Base-by-base conservation (phyloP, 2,329 filamentous ascomycete genomes). In the Penicillium sp. region DNA sequence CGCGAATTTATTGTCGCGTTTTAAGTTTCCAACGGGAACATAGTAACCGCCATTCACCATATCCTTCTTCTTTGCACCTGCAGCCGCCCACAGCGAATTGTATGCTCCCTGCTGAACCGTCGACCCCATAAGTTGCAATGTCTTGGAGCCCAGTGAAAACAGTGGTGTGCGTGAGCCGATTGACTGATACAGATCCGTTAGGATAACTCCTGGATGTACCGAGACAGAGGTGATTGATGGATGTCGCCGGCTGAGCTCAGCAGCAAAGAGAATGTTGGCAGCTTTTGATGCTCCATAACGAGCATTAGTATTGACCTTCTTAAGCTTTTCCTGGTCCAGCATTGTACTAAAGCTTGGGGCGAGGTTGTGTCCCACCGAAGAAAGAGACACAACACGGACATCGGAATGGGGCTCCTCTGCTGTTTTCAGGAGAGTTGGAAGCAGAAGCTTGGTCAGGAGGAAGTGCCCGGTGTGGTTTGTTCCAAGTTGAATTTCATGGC, bases 191-290 rank as follows among this genome's bases (percentile, higher is more conserved):
- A 76, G 50, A 46, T 72, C 66, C 1, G 72, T 76, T 16, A 69
- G 46, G 31, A 75, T 71, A n/a, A 78, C 64, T 1, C 80, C 80
- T 0, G 80, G 80, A 57, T 83, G 80, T 1, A 83, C 66, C 0
- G 75, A 73, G n/a, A 81, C 71, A 23, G 73, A 56, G 78, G 57
- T 63, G 27, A 68, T 53, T 0, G 65, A 62, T 4, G 67, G 67
- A 46, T 77, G 71, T 0, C 73, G 71, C 4, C 74, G 68, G 4
- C 72, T 73, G 2, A 81, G 59, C 51, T 80, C 76, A 1, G 70
- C 68, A 1, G 77, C 75, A 26, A 75, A 77, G 2, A 81, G 64
- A 26, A 81, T 74, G 54, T 78, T 80, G 2, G 79, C 78, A 4
- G 77, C 69, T 59, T 82, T 82, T 43, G 72, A 76, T 23, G 77